These are phyloP conservation scores for Brachypodium distachyon DNA, from an alignment of 202 grass and related monocot genomes.

Conservation along the genomic window DNA sequence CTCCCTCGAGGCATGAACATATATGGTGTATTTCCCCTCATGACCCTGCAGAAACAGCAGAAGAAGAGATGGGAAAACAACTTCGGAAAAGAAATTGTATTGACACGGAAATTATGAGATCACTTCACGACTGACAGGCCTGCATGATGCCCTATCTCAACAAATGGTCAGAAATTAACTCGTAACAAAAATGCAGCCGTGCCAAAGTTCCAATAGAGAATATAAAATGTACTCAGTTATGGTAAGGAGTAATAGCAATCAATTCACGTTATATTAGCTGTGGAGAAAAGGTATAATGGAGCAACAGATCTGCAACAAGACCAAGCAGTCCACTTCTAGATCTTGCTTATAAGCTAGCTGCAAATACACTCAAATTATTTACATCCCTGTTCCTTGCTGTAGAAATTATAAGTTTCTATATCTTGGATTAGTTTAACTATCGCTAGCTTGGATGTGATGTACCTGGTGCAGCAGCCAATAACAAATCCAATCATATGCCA, in stretches of 20 bases:
- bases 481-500: neutral
- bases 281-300: neutral
- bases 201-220: neutral
- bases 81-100: neutral
- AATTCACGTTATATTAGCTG: neutral
- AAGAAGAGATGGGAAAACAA: neutral
- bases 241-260: neutral
- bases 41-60: slow-evolving; percentile 39
- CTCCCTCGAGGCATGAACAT: slow-evolving; percentile 63
- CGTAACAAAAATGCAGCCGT: neutral
- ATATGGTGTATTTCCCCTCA: slow-evolving; percentile 48
- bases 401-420: neutral
- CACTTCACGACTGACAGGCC: neutral
- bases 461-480: neutral
- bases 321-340: neutral
- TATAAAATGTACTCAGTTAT: neutral
- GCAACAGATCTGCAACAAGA: neutral
- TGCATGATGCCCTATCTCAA: neutral
- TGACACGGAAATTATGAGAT: neutral
- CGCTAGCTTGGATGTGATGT: neutral
- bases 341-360: neutral
- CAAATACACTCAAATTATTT: neutral
- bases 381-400: neutral
- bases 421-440: neutral
- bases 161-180: neutral